Percentiles rank a stretch among this genome's conserved stretches.
phyloP scores from a whole-genome alignment of 78 protist species.

The Protostelium mycophagum region DNA sequence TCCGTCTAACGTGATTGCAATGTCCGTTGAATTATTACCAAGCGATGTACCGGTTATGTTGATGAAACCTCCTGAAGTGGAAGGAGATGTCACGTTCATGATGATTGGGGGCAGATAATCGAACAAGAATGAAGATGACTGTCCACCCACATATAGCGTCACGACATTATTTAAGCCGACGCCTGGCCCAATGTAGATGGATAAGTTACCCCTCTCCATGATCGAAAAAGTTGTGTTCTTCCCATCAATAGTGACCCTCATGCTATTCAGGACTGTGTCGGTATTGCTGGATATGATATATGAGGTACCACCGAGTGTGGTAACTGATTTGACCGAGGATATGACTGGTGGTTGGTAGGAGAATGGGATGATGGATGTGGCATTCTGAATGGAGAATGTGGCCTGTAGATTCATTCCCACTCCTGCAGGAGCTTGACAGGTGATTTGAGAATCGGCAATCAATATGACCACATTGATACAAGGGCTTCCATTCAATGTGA shows the following conservation, averaged over 20 bases:
- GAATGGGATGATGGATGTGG: neutral
- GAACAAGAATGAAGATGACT: neutral
- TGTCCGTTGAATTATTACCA: too few relatives aligned
- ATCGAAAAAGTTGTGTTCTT: too few relatives aligned
- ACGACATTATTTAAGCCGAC: neutral
- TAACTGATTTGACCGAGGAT: neutral
- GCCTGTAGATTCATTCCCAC: neutral
- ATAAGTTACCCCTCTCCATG: too few relatives aligned
- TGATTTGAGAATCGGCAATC: neutral
- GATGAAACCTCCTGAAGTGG: too few relatives aligned
- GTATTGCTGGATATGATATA: neutral
- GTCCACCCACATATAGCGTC: neutral
- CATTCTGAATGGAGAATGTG: neutral
- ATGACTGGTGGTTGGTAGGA: neutral
- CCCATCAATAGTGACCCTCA: neutral
- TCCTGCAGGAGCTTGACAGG: neutral
- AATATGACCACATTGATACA: neutral
- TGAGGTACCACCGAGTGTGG: neutral
- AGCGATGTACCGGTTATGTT: too few relatives aligned
- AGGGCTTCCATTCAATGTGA: neutral
- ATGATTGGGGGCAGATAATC: neutral
- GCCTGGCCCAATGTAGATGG: neutral
- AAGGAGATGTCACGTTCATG: too few relatives aligned
- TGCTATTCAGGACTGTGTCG: neutral
- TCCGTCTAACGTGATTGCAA: too few relatives aligned